Base-by-base conservation (phyloP, 163 green algal species). In the Picocystis sp. region DNA sequence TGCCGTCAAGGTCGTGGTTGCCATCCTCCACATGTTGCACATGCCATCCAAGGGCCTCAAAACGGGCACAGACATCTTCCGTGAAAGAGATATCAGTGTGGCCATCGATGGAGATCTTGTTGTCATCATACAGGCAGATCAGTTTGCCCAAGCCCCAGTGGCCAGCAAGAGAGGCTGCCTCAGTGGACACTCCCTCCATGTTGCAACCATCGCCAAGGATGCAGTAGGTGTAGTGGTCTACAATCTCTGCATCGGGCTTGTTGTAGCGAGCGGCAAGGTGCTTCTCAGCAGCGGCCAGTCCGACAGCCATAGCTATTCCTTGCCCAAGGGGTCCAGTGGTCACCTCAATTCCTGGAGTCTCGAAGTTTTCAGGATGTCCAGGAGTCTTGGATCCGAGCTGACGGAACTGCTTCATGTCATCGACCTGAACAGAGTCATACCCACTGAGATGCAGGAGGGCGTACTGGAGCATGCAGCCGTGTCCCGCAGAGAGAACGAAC, bases 171-270 rank as follows among this genome's bases (percentile, higher is more conserved):
- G 91, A 98, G 63, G 64, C 83, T 45, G 85, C 89, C 85, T 99
- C 91, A 60, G 85, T 89, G 58, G 83, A 93, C 70, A 99, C 86
- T 58, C 91, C 91, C 86, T 99, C 91, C 91, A 98, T 98, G 80
- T 94, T 98, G 81, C 89, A 98, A 62, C 91, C 91, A 61, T 99
- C 91, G 48, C 89, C 89, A 72, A 97, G 73, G 74, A 99, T 98
- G 71, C 75, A 87, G 79, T 98, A 99, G 47, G 91, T 99, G 87
- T 95, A 97, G 75, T 99, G 87, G 77, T 99, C 91, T 1, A 99
- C 78, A 14, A 98, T 65, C 33, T 75, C 67, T 22, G 57, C 65
- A 63, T 87, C 89, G 42, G 87, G 83, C 85, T 96, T 97, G 91
- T 99, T 99, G 89, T 93, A 99, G 64, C 91, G 86, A 11, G 83